Base-by-base conservation (phyloP, 1,139 yeast genomes). In the Blastobotrys ciferrii region DNA sequence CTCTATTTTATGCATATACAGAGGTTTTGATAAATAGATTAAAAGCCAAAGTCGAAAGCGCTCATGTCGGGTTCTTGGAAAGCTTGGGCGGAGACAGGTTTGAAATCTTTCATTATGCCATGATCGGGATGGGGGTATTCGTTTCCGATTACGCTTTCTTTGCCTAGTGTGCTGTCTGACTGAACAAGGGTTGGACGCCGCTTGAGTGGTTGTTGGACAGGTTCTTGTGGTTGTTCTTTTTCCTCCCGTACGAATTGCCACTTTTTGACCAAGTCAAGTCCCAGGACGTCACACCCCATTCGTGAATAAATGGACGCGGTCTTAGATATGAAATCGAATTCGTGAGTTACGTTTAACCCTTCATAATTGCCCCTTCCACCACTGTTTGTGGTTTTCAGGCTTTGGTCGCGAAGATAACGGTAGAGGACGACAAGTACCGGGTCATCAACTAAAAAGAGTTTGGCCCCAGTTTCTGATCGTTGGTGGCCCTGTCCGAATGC, bases 261-360 rank as follows among this genome's bases (percentile, higher is more conserved):
- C 51, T 78, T 79, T 45, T 72, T 71, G 2, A 86, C 70, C 45
- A 89, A 64, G 42, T 81, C 75, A 15, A 87, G 62, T 0, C 91
- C 82, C 42, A 91, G 65, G 54, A 82, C 78, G 58, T 91, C 96
- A 69, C 98, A 91, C 0, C 98, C 98, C 96, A 91, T 88, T 51
- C 95, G 73, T 12, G 80, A 73, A 60, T 88, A 87, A 50, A 87
- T 84, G 41, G 76, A 70, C 11, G 86, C 76, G 5, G 84, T 83
- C 55, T 81, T 79, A 18, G 78, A 62, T 11, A 89, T 76, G 59
- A 83, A 81, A 12, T 75, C 72, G 49, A 77, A 79, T 60, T 91
- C 97, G 7, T 56, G 52, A 30, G 48, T 48, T 13, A 47, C 35
- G 17, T 33, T 30, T 14, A 45, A 9, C n/a, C 47, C 47, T 6